Conservation (phyloP, 2,329 filamentous ascomycete species). For the Thelonectria blattea region DNA sequence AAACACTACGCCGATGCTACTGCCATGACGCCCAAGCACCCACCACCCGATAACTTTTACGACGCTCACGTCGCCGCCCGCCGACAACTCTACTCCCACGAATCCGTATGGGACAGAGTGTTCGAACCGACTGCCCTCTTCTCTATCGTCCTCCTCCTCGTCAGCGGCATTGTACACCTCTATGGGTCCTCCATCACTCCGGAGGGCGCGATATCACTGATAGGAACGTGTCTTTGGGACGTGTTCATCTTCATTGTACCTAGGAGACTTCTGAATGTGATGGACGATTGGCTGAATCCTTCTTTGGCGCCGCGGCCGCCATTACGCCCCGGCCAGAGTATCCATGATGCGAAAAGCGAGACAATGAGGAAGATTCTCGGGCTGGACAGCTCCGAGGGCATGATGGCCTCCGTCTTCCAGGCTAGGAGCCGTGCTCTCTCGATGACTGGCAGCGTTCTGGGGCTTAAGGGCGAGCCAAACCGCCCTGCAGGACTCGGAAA, state of each 20-base stretch:
- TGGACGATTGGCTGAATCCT: slow-evolving; percentile 62
- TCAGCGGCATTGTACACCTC: slow-evolving; percentile 44
- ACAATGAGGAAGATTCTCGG: slow-evolving; percentile 68
- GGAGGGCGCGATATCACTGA: slow-evolving; percentile 34
- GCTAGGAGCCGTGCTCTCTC: slow-evolving; percentile 63
- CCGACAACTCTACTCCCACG: slow-evolving; percentile 39
- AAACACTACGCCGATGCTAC: slow-evolving; percentile 27
- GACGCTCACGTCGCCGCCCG: slow-evolving; percentile 44
- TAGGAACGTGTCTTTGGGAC: slow-evolving; percentile 64
- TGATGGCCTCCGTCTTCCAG: slow-evolving; percentile 63
- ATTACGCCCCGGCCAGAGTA: slow-evolving; percentile 47
- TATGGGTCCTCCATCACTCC: slow-evolving; percentile 43
- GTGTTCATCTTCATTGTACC: slow-evolving; percentile 63
- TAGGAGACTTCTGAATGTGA: slow-evolving; percentile 59
- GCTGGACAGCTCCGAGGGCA: slow-evolving; percentile 57
- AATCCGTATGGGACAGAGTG: slow-evolving; percentile 41
- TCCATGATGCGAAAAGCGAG: slow-evolving; percentile 67
- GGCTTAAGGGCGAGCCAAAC: slow-evolving; percentile 48
- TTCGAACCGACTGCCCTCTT: slow-evolving; percentile 45
- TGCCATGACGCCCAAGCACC: slow-evolving; percentile 45
- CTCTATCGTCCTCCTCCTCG: slow-evolving; percentile 41
- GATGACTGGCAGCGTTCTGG: slow-evolving; percentile 53
- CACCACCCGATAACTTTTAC: slow-evolving; percentile 44
- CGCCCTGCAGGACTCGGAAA: slow-evolving; percentile 79
- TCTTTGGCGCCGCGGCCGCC: slow-evolving; percentile 49